These are phyloP conservation scores for Gleditsia sinensis DNA, from an alignment of 306 rosid genomes.

Conservation along the genomic window DNA sequence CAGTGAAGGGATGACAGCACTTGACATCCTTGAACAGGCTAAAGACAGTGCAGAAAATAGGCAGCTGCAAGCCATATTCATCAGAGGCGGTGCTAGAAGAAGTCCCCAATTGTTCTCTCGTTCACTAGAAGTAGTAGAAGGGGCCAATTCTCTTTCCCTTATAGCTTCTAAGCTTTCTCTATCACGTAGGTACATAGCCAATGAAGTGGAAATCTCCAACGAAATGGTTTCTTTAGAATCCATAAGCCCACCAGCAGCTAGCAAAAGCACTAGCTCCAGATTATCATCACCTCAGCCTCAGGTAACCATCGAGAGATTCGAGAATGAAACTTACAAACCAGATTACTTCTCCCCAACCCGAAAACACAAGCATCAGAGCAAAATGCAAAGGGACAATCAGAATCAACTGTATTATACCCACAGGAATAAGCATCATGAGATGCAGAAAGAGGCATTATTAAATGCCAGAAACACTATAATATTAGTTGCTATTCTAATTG, in stretches of 20 bases:
- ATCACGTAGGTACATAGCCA: no score
- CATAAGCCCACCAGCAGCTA: slow-evolving; percentile 36
- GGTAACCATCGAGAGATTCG: no score
- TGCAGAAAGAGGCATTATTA: slow-evolving; percentile 63
- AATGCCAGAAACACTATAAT: slow-evolving; percentile 72
- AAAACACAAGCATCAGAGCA: slow-evolving; percentile 35
- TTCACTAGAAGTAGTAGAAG: slow-evolving; percentile 33
- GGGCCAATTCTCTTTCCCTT: slow-evolving; percentile 29
- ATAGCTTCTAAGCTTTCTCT: no score
- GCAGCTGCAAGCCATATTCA: slow-evolving; percentile 41
- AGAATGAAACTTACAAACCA: slow-evolving; percentile 23
- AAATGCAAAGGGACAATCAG: slow-evolving; percentile 31
- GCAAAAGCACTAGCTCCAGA: no score
- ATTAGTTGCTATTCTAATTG: slow-evolving; percentile 66
- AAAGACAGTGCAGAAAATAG: slow-evolving; percentile 46
- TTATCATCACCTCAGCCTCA: no score
- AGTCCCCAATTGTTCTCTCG: slow-evolving; percentile 33
- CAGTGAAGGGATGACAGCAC: slow-evolving; percentile 56
- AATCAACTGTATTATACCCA: no score
- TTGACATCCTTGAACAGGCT: slow-evolving; percentile 56
- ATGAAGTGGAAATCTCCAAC: no score
- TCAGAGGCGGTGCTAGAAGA: slow-evolving; percentile 57
- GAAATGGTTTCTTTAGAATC: slow-evolving; percentile 38
- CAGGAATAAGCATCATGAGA: slow-evolving; percentile 40
- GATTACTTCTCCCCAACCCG: slow-evolving; percentile 33